Evolutionary conservation across 2,329 filamentous ascomycete genomes (phyloP).

Genomic region (Plenodomus lindquistii): DNA sequence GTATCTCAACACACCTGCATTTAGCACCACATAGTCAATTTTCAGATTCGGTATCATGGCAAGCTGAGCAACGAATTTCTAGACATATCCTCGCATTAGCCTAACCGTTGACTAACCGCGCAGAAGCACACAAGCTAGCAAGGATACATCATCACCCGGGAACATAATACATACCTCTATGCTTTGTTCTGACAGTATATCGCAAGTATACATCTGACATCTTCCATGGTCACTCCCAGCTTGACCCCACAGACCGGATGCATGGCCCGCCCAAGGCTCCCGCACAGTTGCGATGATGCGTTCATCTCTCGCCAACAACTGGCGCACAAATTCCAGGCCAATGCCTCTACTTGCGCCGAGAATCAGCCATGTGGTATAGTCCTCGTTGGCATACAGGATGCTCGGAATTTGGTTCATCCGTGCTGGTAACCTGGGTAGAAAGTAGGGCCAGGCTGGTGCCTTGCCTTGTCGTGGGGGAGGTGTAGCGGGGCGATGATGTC

Average conservation of each 20-base stretch:
- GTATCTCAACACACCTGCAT: conserved; percentile 61
- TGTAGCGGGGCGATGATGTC: conserved; percentile 20
- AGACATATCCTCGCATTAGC: neutral
- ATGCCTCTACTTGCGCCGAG: conserved; percentile 54
- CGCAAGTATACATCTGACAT: conserved; percentile 56
- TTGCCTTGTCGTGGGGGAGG: neutral
- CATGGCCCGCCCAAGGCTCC: conserved; percentile 46
- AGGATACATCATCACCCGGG: neutral
- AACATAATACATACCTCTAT: conserved; percentile 47
- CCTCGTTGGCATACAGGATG: conserved; percentile 47
- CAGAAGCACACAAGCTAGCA: neutral
- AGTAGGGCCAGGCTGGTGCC: neutral
- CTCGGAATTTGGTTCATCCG: conserved; percentile 50
- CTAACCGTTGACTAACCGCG: too few species aligned
- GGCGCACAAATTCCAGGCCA: conserved; percentile 58
- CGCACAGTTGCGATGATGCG: conserved; percentile 58
- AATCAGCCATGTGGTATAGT: conserved; percentile 52
- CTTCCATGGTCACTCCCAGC: conserved; percentile 50
- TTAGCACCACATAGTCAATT: conserved; percentile 60
- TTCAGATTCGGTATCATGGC: conserved; percentile 47
- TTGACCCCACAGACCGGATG: conserved; percentile 47
- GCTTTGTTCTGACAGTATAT: conserved; percentile 57
- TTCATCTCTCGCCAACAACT: conserved; percentile 52
- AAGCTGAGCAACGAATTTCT: conserved; percentile 52
- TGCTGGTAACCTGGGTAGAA: conserved; percentile 1